These are phyloP conservation scores for Exophiala sideris DNA, from an alignment of 2,329 filamentous ascomycete species.

Conservation along the genomic window DNA sequence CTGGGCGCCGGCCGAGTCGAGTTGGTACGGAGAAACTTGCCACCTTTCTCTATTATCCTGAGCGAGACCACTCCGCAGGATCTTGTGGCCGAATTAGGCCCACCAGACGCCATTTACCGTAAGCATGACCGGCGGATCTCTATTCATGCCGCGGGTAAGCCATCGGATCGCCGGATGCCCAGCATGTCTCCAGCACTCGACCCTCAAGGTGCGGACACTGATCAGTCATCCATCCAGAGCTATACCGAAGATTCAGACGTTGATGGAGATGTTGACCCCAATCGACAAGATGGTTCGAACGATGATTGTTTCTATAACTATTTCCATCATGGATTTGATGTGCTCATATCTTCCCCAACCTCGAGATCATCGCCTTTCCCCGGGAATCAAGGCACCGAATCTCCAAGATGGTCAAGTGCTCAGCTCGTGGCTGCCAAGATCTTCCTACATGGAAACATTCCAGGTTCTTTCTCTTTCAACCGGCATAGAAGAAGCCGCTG, in stretches of 20 bases:
- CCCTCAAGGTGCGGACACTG: slow-evolving; percentile 59
- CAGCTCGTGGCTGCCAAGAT: slow-evolving; percentile 83
- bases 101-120: slow-evolving; percentile 88
- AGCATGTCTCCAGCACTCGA: slow-evolving; percentile 36
- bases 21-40: slow-evolving; percentile 66
- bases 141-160: slow-evolving; percentile 64
- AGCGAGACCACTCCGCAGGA: slow-evolving; percentile 91
- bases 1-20: slow-evolving; percentile 76
- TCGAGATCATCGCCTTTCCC: slow-evolving; percentile 63
- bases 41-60: slow-evolving; percentile 67
- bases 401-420: slow-evolving; percentile 40
- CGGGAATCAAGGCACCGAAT: slow-evolving; percentile 2
- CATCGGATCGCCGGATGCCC: slow-evolving; percentile 37
- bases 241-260: slow-evolving; percentile 66
- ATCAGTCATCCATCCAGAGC: slow-evolving; percentile 70
- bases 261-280: slow-evolving; percentile 56
- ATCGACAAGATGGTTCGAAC: slow-evolving; percentile 53
- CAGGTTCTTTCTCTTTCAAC: slow-evolving; percentile 95
- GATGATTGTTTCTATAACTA: slow-evolving; percentile 88
- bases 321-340: slow-evolving; percentile 91
- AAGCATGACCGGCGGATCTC: slow-evolving; percentile 87
- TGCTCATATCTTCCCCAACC: slow-evolving; percentile 78
- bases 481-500: slow-evolving; percentile 85
- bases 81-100: slow-evolving; percentile 81
- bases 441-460: slow-evolving; percentile 91